Percentiles rank a stretch among this genome's conserved stretches.
Conservation (phyloP, 495 filamentous ascomycete genomes). For the Penicillium argentinense region DNA sequence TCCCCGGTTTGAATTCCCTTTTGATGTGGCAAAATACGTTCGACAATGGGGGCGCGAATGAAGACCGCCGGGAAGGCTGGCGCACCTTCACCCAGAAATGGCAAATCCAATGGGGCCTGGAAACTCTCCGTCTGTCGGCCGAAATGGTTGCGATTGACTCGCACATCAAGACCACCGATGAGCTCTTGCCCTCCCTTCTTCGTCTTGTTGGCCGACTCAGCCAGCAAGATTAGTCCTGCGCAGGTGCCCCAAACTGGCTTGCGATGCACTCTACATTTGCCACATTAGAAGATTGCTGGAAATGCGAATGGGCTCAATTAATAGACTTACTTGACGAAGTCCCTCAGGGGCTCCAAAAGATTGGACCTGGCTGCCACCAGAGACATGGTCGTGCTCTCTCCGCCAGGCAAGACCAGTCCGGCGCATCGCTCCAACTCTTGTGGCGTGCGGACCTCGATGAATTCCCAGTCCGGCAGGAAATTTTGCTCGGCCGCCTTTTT, state of each 20-base stretch:
- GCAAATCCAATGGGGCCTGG: conserved; percentile 70
- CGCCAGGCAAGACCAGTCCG: conserved; percentile 87
- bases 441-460: conserved; percentile 77
- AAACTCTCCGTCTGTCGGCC: conserved; percentile 94
- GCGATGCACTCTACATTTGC: conserved; percentile 42
- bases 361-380: conserved; percentile 79
- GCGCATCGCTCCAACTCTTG: conserved; percentile 70
- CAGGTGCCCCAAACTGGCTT: conserved; percentile 97
- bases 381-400: conserved; percentile 92
- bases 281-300: conserved; percentile 18
- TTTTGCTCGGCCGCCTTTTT: conserved; percentile 55
- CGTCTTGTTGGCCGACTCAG: conserved; percentile 82
- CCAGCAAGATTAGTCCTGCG: conserved; percentile 88
- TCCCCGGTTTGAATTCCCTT: conserved; percentile 53
- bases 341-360: conserved; percentile 77
- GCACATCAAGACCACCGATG: conserved; percentile 87
- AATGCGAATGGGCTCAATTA: background rate
- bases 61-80: conserved; percentile 79
- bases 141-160: conserved; percentile 94
- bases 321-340: conserved; percentile 85
- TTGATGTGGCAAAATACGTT: conserved; percentile 66
- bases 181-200: conserved; percentile 92
- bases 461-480: conserved; percentile 49
- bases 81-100: conserved; percentile 60
- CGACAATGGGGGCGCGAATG: conserved; percentile 91